Base-by-base conservation (phyloP, 177 flowering plant species). In the Telopea speciosissima region DNA sequence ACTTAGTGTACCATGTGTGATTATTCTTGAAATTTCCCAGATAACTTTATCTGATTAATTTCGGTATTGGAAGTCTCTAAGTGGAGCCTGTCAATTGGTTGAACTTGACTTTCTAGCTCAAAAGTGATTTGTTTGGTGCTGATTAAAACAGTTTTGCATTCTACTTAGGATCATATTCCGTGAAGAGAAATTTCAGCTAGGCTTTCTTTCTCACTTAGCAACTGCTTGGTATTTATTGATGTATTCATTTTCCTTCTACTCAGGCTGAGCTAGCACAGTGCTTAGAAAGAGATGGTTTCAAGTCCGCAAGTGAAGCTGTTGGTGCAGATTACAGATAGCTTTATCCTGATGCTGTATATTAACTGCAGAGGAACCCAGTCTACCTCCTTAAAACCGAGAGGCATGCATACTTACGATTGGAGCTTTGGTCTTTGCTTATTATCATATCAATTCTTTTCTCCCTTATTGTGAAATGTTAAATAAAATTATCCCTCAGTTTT, bases 281-380 rank as follows among this genome's bases (percentile, higher is more conserved):
- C 83, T 81, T 95, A 71, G 97, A 91, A 78, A 87, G 85, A 79
- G 99, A 93, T 79, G 99, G 99, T 64, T 90, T 83, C 83, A 95
- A 91, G 82, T 87, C 90, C 22, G 68, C 91, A 24, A 33, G 76
- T 8, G 98, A 93, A 79, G 99, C 98, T 60, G 85, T 93, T 67
- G 99, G 99, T 68, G 94, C 92, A 21, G 98, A 95, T 75, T 90
- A 75, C 85, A 85, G 90, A 83, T 88, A 76, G 66, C 73, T 36
- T 56, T 26, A 16, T 36, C 24, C 33, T 31, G 25, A 45, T 64
- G 5, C n/a, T 56, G 17, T n/a, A 23, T 23, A 26, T 28, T 17
- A n/a, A 28, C 17, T 33, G 54, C 36, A 33, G 24, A 61, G 40
- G 66, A 66, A 4, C 49, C 22, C 65, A 49, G 54, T 49, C 2